Base-by-base conservation (phyloP, 116 monocot species). In the Zostera marina region DNA sequence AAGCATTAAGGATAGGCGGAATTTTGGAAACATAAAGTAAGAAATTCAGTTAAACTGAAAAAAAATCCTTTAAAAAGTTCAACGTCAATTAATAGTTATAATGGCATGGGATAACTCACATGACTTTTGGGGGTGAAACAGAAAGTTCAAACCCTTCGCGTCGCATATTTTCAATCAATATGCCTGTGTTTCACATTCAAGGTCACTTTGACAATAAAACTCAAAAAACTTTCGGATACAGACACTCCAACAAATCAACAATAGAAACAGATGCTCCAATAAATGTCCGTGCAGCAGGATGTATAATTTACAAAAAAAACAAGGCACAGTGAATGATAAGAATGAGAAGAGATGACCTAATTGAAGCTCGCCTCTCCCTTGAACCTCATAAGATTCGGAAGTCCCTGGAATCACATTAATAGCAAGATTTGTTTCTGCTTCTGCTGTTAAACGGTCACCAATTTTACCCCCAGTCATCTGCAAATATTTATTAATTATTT, bases 121-220 rank as follows among this genome's bases (percentile, higher is more conserved):
- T 98, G 54, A 98, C 98, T 73, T 53, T 89, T 53, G 98, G 90
- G 11, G 98, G 98, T 54, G 98, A 98, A 73, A 98, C 81, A 59
- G 96, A 98, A 40, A 98, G 81, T 71, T 90, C 98, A 83, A 98
- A 98, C 17, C 83, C 86, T 76, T 98, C 98, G 40, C 98, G 90
- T 64, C 98, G 78, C 98, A 98, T 98, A 72, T 98, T 98, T 60
- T 98, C 98, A 53, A 98, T 98, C 55, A 98, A 81, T 25, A 90
- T 98, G 62, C 96, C 96, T 96, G 64, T 8, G 58, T 42, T 61
- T 56, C 16, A 22, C 56, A 40, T 23, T 25, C 15, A 7, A 15
- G 32, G 22, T 62, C 12, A 19, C 16, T 0, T 1, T 32, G 5
- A 49, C 12, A 48, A 39, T 26, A 47, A 42, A 58, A 41, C 8